Conservation (phyloP, 495 filamentous ascomycete genomes). For the Halenospora varia region DNA sequence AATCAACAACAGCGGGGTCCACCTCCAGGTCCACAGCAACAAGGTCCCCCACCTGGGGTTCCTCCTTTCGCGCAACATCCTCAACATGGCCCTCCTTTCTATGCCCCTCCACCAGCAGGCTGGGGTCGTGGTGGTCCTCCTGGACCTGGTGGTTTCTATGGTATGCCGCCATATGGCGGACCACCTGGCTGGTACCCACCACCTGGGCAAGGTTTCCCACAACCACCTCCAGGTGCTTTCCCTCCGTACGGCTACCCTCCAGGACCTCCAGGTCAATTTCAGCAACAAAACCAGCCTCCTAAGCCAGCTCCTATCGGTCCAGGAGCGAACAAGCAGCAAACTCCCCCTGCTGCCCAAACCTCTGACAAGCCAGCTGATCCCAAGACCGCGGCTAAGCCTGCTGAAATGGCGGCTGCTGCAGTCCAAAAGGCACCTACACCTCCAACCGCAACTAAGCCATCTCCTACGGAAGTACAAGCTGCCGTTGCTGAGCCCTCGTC, state of each 20-base stretch:
- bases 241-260: constrained; percentile 39
- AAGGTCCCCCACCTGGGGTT: constrained; percentile 44
- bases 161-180: constrained; percentile 54
- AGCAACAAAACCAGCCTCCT: constrained; percentile 34
- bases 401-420: constrained; percentile 17
- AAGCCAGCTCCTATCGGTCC: constrained; percentile 54
- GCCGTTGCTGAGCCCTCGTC: constrained; percentile 37
- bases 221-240: constrained; percentile 43
- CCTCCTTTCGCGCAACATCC: constrained; percentile 50
- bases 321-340: constrained; percentile 42
- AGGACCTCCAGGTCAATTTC: constrained; percentile 51
- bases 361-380: constrained; percentile 27
- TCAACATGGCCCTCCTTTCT: constrained; percentile 40
- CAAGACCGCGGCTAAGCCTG: constrained; percentile 25
- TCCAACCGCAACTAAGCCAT: constrained; percentile 65
- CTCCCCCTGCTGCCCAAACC: constrained; percentile 29
- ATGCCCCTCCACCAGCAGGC: constrained; percentile 45
- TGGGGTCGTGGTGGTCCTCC: constrained; percentile 61
- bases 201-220: constrained; percentile 75
- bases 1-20: constrained; percentile 33
- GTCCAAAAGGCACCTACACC: constrained; percentile 39
- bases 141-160: constrained; percentile 55
- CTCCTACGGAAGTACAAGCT: constrained; percentile 44
- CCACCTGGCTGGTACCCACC: constrained; percentile 78
- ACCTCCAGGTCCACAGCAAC: constrained; percentile 35